Conservation (phyloP, 164 flowering plant genomes). For the Stephania japonica region DNA sequence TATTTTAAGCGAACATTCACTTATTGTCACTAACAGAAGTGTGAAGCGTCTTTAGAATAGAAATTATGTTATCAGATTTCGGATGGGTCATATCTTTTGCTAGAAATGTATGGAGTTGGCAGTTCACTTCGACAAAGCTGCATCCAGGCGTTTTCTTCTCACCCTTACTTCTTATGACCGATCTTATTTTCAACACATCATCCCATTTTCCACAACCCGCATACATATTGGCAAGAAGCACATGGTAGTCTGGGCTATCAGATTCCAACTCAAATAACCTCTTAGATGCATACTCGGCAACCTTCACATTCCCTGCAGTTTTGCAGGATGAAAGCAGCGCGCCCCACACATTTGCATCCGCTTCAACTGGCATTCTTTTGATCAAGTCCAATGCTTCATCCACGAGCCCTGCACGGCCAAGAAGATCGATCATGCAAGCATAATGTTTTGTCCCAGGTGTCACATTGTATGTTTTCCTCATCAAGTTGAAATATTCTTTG, state of each 20-base stretch:
- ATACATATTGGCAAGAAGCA: slow-evolving; percentile 22
- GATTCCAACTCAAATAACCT: slow-evolving; percentile 19
- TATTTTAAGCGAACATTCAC: not conserved
- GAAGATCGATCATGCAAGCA: slow-evolving; percentile 28
- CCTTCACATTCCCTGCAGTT: slow-evolving; percentile 4
- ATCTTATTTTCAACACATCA: slow-evolving; percentile 16
- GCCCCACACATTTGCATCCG: slow-evolving; percentile 23
- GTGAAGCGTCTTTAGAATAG: slow-evolving; percentile 13
- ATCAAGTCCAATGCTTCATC: slow-evolving; percentile 21
- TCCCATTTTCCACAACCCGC: slow-evolving; percentile 25
- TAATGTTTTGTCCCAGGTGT: slow-evolving; percentile 20
- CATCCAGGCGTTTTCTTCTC: slow-evolving; percentile 23
- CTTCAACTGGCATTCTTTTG: slow-evolving; percentile 13
- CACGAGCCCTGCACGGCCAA: slow-evolving; percentile 25
- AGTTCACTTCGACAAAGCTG: slow-evolving; percentile 23
- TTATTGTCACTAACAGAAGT: slow-evolving; percentile 1
- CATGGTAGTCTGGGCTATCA: slow-evolving; percentile 13
- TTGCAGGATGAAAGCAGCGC: slow-evolving; percentile 23
- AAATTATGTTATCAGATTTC: slow-evolving; percentile 8
- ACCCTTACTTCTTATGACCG: slow-evolving; percentile 10
- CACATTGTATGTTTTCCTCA: slow-evolving; percentile 8
- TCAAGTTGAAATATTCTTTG: slow-evolving; percentile 13
- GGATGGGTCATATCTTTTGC: slow-evolving; percentile 24
- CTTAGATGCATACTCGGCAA: slow-evolving; percentile 20
- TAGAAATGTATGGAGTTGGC: slow-evolving; percentile 16